phyloP scores from a whole-genome alignment of 2,329 filamentous ascomycete species.

The Cladophialophora exuberans region DNA sequence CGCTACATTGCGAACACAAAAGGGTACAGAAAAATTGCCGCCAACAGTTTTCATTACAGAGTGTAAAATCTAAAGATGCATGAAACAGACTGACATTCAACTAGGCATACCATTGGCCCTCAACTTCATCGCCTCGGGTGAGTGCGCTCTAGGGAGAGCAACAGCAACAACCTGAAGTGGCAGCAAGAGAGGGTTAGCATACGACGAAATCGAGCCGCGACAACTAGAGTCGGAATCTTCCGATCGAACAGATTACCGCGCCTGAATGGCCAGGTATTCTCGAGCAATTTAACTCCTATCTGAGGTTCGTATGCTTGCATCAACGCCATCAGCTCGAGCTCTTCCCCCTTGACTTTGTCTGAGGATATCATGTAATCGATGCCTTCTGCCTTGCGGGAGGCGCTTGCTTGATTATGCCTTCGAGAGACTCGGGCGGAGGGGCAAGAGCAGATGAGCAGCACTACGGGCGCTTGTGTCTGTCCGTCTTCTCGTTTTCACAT shows the following conservation, averaged over 20 bases:
- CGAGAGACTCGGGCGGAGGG: slow-evolving; percentile 1
- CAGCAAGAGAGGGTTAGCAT: slow-evolving; percentile 48
- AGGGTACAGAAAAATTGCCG: slow-evolving; percentile 57
- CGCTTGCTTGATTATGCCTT: not conserved
- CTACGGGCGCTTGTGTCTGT: slow-evolving; percentile 77
- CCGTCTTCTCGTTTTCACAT: slow-evolving; percentile 17
- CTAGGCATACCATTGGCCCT: slow-evolving; percentile 77
- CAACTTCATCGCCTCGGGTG: slow-evolving; percentile 91
- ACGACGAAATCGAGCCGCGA: not conserved
- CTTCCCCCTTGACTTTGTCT: slow-evolving; percentile 15
- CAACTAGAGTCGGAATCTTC: not conserved
- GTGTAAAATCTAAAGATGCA: slow-evolving; percentile 72
- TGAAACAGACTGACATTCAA: slow-evolving; percentile 32
- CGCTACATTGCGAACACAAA: slow-evolving; percentile 78
- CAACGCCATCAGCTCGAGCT: slow-evolving; percentile 28
- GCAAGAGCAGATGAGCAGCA: slow-evolving; percentile 60
- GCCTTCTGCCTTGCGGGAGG: slow-evolving; percentile 19
- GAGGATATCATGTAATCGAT: not conserved
- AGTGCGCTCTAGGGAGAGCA: slow-evolving; percentile 55
- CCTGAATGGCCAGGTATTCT: slow-evolving; percentile 3
- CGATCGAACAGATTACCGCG: slow-evolving; percentile 24
- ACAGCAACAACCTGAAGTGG: slow-evolving; percentile 58
- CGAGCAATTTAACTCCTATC: slow-evolving; percentile 24
- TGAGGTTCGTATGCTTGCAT: slow-evolving; percentile 37
- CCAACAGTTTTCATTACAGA: slow-evolving; percentile 59